Evolutionary conservation across 1,284 basidiomycete species (phyloP).

Genomic region (Somion occarium): DNA sequence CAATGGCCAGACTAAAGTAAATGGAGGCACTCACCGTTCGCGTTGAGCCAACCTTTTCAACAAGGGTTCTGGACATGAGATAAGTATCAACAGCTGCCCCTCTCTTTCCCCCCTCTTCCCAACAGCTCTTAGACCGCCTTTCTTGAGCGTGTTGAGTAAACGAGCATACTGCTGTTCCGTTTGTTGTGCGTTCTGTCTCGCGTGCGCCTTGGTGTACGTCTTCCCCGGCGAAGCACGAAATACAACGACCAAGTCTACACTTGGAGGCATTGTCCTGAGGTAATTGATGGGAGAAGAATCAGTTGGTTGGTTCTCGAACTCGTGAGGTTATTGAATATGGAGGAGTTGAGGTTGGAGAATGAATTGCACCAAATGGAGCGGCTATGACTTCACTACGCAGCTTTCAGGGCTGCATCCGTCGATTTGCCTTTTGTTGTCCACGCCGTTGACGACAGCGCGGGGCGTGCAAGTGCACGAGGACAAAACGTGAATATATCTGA

Average conservation of each 20-base stretch:
- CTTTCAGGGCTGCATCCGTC: constrained; percentile 1
- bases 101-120: constrained; percentile 70
- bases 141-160: constrained; percentile 56
- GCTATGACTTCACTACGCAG: constrained; percentile 6
- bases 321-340: background rate
- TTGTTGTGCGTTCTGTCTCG: constrained; percentile 53
- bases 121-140: constrained; percentile 62
- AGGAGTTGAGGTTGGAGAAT: background rate
- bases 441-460: background rate
- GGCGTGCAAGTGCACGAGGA: no score
- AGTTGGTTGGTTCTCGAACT: background rate
- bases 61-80: constrained; percentile 64
- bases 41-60: constrained; percentile 64
- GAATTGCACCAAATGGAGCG: background rate
- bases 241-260: constrained; percentile 68
- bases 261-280: constrained; percentile 33
- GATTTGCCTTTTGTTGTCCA: background rate
- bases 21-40: constrained; percentile 57
- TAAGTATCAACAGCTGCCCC: constrained; percentile 78
- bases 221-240: constrained; percentile 52
- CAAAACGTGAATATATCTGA: no score
- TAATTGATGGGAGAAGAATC: background rate
- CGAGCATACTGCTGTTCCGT: constrained; percentile 65
- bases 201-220: constrained; percentile 53
- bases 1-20: background rate